Evolutionary conservation across 2,329 filamentous ascomycete species (phyloP).

Genomic region (Colletotrichum musae): DNA sequence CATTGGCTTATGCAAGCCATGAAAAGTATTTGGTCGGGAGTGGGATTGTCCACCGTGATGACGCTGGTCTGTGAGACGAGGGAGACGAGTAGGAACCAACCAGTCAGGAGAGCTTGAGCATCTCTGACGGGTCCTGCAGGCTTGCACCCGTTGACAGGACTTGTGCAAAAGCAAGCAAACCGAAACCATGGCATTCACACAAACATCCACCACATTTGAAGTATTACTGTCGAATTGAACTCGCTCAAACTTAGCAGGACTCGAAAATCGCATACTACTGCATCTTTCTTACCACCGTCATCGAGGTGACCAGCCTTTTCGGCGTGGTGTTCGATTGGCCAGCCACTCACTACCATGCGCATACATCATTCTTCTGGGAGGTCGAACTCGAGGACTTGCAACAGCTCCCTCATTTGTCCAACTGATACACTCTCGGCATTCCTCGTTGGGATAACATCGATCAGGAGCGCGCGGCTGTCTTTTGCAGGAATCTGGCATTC

Average conservation of each 20-base stretch:
- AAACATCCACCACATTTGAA: background rate
- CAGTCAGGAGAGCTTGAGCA: background rate
- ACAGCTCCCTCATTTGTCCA: background rate
- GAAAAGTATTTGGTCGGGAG: conserved; percentile 2
- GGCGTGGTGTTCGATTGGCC: background rate
- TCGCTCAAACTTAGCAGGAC: background rate
- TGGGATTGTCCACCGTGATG: conserved; percentile 5
- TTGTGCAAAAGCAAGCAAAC: conserved; percentile 23
- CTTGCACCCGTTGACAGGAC: conserved; percentile 9
- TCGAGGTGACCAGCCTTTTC: background rate
- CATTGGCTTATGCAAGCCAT: conserved; percentile 27
- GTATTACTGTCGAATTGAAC: background rate
- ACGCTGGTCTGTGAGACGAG: conserved; percentile 5
- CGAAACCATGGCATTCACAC: conserved; percentile 12
- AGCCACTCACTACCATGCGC: background rate
- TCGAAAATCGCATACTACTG: conserved; percentile 6
- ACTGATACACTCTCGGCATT: conserved; percentile 1
- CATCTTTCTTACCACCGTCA: background rate
- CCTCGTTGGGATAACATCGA: conserved; percentile 1
- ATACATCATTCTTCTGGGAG: background rate
- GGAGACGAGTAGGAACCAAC: background rate
- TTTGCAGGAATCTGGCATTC: conserved; percentile 1
- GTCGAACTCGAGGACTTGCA: background rate
- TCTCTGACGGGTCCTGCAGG: conserved; percentile 3
- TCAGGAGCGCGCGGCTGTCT: conserved; percentile 1